Conservation (phyloP, 1,284 basidiomycete genomes). For the Amylostereum areolatum region DNA sequence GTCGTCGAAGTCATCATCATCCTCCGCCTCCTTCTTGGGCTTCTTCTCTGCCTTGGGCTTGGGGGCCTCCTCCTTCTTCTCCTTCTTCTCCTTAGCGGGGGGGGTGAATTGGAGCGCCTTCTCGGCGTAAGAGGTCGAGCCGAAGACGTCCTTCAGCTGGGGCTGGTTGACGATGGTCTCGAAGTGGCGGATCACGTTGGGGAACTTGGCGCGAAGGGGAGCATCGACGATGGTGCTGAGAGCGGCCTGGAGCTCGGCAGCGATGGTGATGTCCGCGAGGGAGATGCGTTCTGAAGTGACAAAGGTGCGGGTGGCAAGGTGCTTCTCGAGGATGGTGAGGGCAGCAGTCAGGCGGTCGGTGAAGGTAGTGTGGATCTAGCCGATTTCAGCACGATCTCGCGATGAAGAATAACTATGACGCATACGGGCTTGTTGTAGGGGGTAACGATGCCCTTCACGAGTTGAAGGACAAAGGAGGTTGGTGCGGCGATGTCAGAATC, state of each 20-base stretch:
- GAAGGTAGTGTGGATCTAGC: conserved; percentile 50
- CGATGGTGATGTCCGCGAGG: conserved; percentile 81
- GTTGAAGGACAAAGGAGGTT: conserved; percentile 21
- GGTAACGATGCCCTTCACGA: conserved; percentile 37
- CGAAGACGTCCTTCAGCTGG: conserved; percentile 63
- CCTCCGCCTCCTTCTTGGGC: conserved; percentile 60
- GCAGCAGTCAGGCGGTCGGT: conserved; percentile 49
- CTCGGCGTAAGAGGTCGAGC: conserved; percentile 56
- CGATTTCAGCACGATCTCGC: background rate
- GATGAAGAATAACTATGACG: conserved; percentile 8
- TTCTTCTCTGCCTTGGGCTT: conserved; percentile 51
- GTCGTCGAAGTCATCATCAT: conserved; percentile 66
- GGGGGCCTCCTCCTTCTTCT: conserved; percentile 41
- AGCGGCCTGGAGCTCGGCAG: conserved; percentile 48
- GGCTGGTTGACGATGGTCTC: conserved; percentile 86
- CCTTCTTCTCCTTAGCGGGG: conserved; percentile 69
- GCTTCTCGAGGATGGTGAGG: conserved; percentile 64
- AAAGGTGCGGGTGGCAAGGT: conserved; percentile 81
- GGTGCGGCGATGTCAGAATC: conserved; percentile 47
- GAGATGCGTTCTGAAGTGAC: conserved; percentile 93
- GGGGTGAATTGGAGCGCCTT: conserved; percentile 71
- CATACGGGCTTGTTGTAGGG: conserved; percentile 65
- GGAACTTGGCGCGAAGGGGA: conserved; percentile 55
- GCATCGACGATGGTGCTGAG: conserved; percentile 57
- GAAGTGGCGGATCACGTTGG: conserved; percentile 79